phyloP scores from a whole-genome alignment of 257 asterid species.

The Scutellaria minor region DNA sequence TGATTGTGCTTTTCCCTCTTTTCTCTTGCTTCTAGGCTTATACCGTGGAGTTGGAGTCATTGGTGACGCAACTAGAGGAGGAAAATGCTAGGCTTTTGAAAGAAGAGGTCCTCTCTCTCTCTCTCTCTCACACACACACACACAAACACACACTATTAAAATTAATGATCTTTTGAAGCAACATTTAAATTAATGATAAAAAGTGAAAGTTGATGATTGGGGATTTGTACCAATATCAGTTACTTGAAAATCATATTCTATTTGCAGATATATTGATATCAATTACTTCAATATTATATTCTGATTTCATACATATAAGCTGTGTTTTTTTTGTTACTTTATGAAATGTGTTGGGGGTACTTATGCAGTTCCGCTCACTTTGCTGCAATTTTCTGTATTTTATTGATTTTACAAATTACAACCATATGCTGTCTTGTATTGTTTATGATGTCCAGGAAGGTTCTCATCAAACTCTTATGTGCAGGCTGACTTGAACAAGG shows the following conservation, averaged over 20 bases:
- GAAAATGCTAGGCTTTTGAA: slow-evolving; percentile 78
- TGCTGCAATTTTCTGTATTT: not conserved
- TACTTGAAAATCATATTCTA: not conserved
- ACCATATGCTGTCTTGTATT: not conserved
- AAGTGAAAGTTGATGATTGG: not conserved
- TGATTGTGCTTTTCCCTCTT: not conserved
- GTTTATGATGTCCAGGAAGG: slow-evolving; percentile 17
- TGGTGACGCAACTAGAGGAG: slow-evolving; percentile 83
- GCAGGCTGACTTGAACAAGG: slow-evolving; percentile 75
- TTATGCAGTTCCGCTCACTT: not conserved
- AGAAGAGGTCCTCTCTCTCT: slow-evolving; percentile 61
- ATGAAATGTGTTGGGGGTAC: not conserved
- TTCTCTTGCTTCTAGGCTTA: slow-evolving; percentile 62
- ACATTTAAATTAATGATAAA: not conserved
- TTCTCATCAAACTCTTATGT: slow-evolving; percentile 30
- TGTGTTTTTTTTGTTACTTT: not conserved
- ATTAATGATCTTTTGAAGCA: too few relatives aligned
- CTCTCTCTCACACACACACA: too few relatives aligned
- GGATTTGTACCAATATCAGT: slow-evolving; percentile 2
- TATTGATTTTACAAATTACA: not conserved
- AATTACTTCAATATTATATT: not conserved
- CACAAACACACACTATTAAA: not conserved
- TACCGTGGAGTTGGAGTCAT: slow-evolving; percentile 85
- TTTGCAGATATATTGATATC: not conserved
- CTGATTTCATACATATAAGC: not conserved